These are phyloP conservation scores for Dalbergia cochinchinensis DNA, from an alignment of 306 rosid species.

Conservation along the genomic window DNA sequence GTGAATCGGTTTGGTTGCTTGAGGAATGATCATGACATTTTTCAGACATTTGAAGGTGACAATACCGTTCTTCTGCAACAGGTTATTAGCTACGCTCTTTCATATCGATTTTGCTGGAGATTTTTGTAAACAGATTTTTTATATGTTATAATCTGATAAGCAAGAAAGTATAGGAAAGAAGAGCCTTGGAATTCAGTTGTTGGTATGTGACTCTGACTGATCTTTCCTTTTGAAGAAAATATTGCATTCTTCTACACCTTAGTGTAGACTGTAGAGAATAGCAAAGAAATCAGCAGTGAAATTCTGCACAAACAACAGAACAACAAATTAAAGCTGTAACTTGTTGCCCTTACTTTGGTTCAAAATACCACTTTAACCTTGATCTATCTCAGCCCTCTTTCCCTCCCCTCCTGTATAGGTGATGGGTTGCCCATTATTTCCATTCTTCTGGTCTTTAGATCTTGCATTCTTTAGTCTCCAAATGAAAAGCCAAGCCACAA, in stretches of 20 bases:
- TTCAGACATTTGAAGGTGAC: conserved; percentile 99
- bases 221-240: neutral
- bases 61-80: conserved; percentile 97
- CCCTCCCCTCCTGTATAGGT: neutral
- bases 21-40: conserved; percentile 97
- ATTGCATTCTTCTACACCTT: conserved; percentile 18
- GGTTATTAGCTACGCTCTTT: conserved; percentile 57
- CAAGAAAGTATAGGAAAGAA: conserved; percentile 9
- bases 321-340: conserved; percentile 10
- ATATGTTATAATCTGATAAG: conserved; percentile 24
- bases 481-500: conserved; percentile 8
- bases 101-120: conserved; percentile 18
- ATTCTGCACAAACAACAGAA: conserved; percentile 2
- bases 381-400: neutral
- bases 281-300: neutral
- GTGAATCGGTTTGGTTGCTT: conserved; percentile 87
- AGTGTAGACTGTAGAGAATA: conserved; percentile 24
- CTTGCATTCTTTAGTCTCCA: conserved; percentile 31
- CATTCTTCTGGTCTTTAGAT: conserved; percentile 22
- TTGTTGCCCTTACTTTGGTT: conserved; percentile 22
- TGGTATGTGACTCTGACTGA: conserved; percentile 3
- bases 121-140: neutral
- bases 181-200: conserved; percentile 6
- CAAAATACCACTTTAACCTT: conserved; percentile 36
- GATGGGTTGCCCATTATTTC: conserved; percentile 21